phyloP scores from a whole-genome alignment of 257 asterid species.

The Orobanche coerulescens region DNA sequence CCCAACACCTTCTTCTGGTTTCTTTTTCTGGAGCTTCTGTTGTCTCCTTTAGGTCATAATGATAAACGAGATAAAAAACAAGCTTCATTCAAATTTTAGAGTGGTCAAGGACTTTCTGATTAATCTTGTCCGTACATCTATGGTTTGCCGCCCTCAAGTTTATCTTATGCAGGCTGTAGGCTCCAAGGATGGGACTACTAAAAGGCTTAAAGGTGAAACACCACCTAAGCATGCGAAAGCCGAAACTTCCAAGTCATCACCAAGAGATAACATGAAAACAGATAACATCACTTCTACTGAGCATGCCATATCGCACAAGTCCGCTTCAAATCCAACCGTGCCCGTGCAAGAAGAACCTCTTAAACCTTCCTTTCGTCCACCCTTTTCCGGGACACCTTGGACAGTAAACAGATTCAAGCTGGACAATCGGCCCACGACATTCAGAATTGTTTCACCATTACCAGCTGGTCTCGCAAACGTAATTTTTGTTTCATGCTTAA shows the following conservation, averaged over 20 bases:
- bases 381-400: constrained; percentile 44
- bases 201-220: constrained; percentile 39
- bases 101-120: constrained; percentile 3
- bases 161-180: constrained; percentile 53
- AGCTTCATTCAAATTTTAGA: constrained; percentile 12
- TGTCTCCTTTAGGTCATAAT: not conserved
- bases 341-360: constrained; percentile 39
- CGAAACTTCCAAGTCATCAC: constrained; percentile 42
- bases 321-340: constrained; percentile 30
- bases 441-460: constrained; percentile 67
- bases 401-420: constrained; percentile 67
- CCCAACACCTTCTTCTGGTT: not conserved
- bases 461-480: constrained; percentile 78
- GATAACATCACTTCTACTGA: constrained; percentile 33
- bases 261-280: constrained; percentile 24
- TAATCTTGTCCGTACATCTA: not conserved
- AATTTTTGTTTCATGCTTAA: constrained; percentile 24
- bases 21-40: constrained; percentile 10
- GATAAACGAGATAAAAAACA: too few relatives aligned
- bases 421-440: constrained; percentile 90
- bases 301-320: constrained; percentile 26
- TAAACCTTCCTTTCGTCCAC: constrained; percentile 51
- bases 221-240: constrained; percentile 34
- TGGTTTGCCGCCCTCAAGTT: not conserved
- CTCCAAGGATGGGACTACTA: constrained; percentile 45